phyloP scores from a whole-genome alignment of 164 flowering plant species.

The Magnolia officinalis region DNA sequence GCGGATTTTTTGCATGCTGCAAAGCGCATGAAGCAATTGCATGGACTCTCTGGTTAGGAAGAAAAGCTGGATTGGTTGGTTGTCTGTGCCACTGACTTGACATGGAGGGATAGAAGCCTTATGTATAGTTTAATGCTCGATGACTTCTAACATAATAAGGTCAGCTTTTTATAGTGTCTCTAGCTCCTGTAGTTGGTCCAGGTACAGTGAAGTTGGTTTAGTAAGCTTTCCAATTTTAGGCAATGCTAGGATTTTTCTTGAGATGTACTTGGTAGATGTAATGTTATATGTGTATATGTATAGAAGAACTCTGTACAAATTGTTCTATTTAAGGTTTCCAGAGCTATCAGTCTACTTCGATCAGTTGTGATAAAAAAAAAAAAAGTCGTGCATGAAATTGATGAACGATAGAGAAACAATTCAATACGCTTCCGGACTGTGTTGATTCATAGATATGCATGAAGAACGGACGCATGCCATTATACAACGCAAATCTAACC shows the following conservation, averaged over 20 bases:
- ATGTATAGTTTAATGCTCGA: background rate
- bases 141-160: background rate
- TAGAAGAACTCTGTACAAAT: background rate
- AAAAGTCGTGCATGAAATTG: too few species aligned
- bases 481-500: too few species aligned
- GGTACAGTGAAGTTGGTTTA: background rate
- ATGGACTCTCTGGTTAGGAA: slow-evolving; percentile 5
- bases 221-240: background rate
- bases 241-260: background rate
- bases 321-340: background rate
- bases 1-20: slow-evolving; percentile 4
- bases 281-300: background rate
- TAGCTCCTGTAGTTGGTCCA: background rate
- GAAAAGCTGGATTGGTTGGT: slow-evolving; percentile 1
- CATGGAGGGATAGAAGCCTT: background rate
- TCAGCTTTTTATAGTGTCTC: background rate
- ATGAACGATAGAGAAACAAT: too few species aligned
- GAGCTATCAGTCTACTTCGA: background rate
- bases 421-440: too few species aligned
- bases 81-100: background rate
- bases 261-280: background rate
- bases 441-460: too few species aligned
- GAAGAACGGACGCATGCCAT: too few species aligned
- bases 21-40: slow-evolving; percentile 7
- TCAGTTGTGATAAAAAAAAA: background rate